Percentiles rank a stretch among this genome's conserved stretches.
These are phyloP conservation scores for Vanilla planifolia DNA, from an alignment of 106 monocot species.

Conservation along the genomic window DNA sequence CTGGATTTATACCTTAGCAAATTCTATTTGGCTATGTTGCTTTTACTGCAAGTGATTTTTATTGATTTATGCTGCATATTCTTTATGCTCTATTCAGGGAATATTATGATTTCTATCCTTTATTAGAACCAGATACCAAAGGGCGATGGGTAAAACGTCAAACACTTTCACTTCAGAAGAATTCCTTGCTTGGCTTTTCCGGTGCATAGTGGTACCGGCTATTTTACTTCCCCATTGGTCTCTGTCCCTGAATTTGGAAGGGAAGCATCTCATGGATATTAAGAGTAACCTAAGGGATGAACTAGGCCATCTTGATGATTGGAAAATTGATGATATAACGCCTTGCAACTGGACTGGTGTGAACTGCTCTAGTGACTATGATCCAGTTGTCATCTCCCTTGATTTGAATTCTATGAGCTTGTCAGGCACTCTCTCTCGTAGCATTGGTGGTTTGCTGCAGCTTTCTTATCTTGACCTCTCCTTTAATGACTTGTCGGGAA, in stretches of 20 bases:
- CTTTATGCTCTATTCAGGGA: neutral
- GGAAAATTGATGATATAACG: conserved; percentile 49
- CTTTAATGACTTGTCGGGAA: conserved; percentile 65
- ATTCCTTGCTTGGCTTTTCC: neutral
- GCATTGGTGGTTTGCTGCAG: conserved; percentile 47
- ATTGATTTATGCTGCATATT: neutral
- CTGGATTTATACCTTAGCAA: neutral
- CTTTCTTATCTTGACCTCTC: conserved; percentile 62
- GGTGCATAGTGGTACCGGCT: conserved; percentile 20
- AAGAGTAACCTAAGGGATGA: conserved; percentile 48
- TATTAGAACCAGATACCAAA: neutral
- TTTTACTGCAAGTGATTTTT: neutral
- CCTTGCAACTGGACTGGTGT: conserved; percentile 84
- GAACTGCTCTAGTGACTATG: conserved; percentile 35
- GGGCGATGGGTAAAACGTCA: neutral
- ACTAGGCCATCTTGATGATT: conserved; percentile 33
- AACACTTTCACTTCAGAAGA: conserved; percentile 4
- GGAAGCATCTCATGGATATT: conserved; percentile 47
- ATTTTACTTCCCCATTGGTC: conserved; percentile 18
- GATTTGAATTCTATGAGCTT: conserved; percentile 64
- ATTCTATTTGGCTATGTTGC: neutral
- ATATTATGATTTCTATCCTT: conserved; percentile 1
- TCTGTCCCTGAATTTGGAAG: conserved; percentile 58
- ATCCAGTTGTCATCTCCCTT: conserved; percentile 42
- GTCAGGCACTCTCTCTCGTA: conserved; percentile 52